Evolutionary conservation across 2,329 filamentous ascomycete genomes (phyloP), one percentile per base, ranked within the genome.

Genomic region (Metarhizium humberi): DNA sequence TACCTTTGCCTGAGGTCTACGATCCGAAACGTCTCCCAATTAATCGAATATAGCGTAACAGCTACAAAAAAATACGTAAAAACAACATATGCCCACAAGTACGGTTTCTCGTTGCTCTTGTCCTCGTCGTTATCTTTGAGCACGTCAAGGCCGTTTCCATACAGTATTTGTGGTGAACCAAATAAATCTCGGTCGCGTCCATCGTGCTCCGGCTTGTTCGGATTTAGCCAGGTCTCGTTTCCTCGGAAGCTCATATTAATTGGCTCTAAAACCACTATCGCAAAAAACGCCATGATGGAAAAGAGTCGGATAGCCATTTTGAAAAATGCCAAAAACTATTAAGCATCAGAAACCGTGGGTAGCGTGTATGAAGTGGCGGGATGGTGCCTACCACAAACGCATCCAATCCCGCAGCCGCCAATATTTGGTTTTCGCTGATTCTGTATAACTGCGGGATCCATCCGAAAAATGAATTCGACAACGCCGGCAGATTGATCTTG

Each of bases 41-140:
- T 84, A 63, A 97, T 84, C 62, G 92, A 81, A 67, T 92, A 95
- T 13, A 96, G 75, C 0, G 89, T 88, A 46, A 97, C 73, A 2
- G 77, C 82, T 6, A 87, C 92, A 69, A 97, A 99, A 52, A 97
- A 78, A 73, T 96, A 99, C 1, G 91, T 89, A 64, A 99, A 99
- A n/a, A 88, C 77, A 14, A 96, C 81, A 66, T 97, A 96, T 64
- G 92, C 88, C 91, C 92, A 96, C 1, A 96, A 74, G 63, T 92
- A 96, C 7, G 63, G 59, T 11, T 55, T 62, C 43, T 71, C 67
- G 51, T 64, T 67, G 51, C 67, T 68, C 54, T 60, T 64, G 45
- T 72, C 70, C 59, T 68, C 68, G 40, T 68, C 66, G 3, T 61
- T 62, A 38, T 64, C 71, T 50, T 70, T 66, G 40, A 60, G 34